These are phyloP conservation scores for Penicillium bovifimosum DNA, from an alignment of 495 filamentous ascomycete species.

Conservation along the genomic window DNA sequence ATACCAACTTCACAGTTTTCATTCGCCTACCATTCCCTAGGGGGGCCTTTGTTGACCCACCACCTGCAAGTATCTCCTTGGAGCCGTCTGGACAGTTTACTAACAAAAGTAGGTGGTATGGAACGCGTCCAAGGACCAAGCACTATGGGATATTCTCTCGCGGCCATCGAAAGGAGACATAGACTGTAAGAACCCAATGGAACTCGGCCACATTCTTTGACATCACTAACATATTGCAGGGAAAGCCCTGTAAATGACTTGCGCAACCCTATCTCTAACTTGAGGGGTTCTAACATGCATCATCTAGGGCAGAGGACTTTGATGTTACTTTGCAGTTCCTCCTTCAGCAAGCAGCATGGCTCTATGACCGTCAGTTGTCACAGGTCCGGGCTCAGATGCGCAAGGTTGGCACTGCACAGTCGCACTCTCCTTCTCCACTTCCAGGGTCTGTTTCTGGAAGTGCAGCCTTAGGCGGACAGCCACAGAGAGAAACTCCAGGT, in stretches of 20 bases:
- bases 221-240: conserved; percentile 51
- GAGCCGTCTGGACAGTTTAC: neutral
- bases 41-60: conserved; percentile 84
- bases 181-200: conserved; percentile 57
- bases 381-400: conserved; percentile 89
- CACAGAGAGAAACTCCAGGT: conserved; percentile 55
- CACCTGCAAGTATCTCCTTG: conserved; percentile 52
- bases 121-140: conserved; percentile 76
- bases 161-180: conserved; percentile 64
- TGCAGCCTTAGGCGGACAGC: conserved; percentile 46
- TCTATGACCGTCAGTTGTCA: conserved; percentile 84
- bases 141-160: conserved; percentile 87
- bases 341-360: conserved; percentile 89
- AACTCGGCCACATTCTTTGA: neutral
- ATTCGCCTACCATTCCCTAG: conserved; percentile 83
- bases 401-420: conserved; percentile 54
- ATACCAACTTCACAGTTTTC: conserved; percentile 64
- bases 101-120: conserved; percentile 52
- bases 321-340: conserved; percentile 81
- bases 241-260: conserved; percentile 65
- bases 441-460: conserved; percentile 48
- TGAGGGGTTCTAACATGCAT: conserved; percentile 8
- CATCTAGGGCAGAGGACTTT: conserved; percentile 52
- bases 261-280: conserved; percentile 1
- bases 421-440: conserved; percentile 40